These are phyloP conservation scores for Theileria equi DNA, from an alignment of 169 alveolate species.

Conservation along the genomic window DNA sequence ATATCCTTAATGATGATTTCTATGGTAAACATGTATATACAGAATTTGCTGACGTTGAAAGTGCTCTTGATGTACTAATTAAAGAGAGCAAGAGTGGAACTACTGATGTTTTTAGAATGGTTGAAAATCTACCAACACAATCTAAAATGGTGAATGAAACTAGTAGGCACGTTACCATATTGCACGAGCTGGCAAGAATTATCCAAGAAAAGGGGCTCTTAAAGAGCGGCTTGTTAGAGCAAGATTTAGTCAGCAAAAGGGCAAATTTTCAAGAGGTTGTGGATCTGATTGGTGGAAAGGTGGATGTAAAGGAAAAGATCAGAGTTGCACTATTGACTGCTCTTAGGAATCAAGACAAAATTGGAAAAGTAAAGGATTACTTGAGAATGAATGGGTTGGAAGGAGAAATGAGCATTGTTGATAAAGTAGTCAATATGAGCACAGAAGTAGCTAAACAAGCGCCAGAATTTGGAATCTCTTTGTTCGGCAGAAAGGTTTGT, in stretches of 20 bases:
- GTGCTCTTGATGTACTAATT: slow-evolving; percentile 83
- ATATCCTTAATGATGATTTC: slow-evolving; percentile 85
- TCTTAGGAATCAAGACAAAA: slow-evolving; percentile 27
- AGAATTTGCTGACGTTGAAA: slow-evolving; percentile 92
- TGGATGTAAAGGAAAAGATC: slow-evolving; percentile 31
- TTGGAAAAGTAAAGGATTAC: slow-evolving; percentile 46
- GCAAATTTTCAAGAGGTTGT: slow-evolving; percentile 42
- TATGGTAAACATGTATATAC: slow-evolving; percentile 83
- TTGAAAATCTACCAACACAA: slow-evolving; percentile 48
- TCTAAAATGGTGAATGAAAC: slow-evolving; percentile 48
- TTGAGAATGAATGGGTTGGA: slow-evolving; percentile 47
- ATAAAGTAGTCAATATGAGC: slow-evolving; percentile 14
- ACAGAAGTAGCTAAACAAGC: slow-evolving; percentile 18
- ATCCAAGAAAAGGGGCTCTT: slow-evolving; percentile 36
- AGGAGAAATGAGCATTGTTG: slow-evolving; percentile 22
- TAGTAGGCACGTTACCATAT: slow-evolving; percentile 51
- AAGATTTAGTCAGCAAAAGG: slow-evolving; percentile 47
- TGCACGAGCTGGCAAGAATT: slow-evolving; percentile 50
- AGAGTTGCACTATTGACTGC: slow-evolving; percentile 28
- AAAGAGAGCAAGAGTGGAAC: slow-evolving; percentile 70
- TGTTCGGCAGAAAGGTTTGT: no score
- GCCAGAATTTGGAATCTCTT: background rate
- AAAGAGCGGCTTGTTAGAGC: slow-evolving; percentile 46
- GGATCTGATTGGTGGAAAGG: slow-evolving; percentile 20
- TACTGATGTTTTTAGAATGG: slow-evolving; percentile 42